phyloP scores from a whole-genome alignment of 345 rosid genomes.

The Triadica sebifera region DNA sequence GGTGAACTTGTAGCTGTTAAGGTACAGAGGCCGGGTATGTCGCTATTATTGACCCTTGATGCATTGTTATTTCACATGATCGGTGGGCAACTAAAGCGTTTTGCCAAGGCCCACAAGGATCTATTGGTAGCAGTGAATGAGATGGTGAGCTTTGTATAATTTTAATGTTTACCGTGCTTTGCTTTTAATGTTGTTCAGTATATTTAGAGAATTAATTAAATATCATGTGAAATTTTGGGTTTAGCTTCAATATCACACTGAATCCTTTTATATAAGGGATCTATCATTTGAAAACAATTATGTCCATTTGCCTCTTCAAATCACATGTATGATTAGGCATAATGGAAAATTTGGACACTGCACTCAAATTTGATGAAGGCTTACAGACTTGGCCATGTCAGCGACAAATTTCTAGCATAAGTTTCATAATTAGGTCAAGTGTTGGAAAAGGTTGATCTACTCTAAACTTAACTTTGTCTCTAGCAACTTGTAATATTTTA shows the following conservation, averaged over 20 bases:
- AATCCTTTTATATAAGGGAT: not conserved
- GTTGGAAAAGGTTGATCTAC: not conserved
- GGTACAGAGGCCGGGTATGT: constrained; percentile 97
- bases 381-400: not conserved
- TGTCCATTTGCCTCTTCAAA: not conserved
- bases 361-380: not conserved
- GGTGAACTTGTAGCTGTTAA: constrained; percentile 88
- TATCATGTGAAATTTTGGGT: not conserved
- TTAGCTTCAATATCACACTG: not conserved
- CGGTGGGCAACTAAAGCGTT: constrained; percentile 91
- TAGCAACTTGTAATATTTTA: not conserved
- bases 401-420: not conserved
- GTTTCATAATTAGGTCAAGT: not conserved
- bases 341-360: not conserved
- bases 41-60: constrained; percentile 76
- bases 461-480: not conserved
- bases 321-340: not conserved
- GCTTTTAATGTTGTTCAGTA: not conserved
- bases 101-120: constrained; percentile 89
- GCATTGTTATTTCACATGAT: constrained; percentile 86
- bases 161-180: not conserved
- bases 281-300: not conserved
- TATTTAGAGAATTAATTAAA: not conserved
- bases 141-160: constrained; percentile 55
- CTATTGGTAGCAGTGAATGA: constrained; percentile 90